Conservation (phyloP, 129 eudicot species). For the Kitagawia praeruptora region DNA sequence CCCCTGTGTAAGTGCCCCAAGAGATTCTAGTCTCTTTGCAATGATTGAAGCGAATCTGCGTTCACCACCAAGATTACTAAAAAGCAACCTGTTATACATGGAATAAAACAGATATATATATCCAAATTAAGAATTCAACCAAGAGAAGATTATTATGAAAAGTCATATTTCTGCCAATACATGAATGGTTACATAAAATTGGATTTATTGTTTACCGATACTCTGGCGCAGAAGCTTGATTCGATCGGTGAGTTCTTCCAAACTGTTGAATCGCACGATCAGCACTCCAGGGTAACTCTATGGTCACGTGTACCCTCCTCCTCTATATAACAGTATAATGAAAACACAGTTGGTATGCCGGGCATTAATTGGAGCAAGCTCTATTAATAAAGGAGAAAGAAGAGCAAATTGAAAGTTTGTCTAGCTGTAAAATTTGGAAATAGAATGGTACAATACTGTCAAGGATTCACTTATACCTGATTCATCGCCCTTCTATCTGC, state of each 20-base stretch:
- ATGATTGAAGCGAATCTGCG: slow-evolving; percentile 96
- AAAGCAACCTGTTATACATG: slow-evolving; percentile 50
- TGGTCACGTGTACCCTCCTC: slow-evolving; percentile 93
- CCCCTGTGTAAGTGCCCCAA: slow-evolving; percentile 97
- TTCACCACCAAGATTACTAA: slow-evolving; percentile 96
- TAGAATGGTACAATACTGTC: not conserved
- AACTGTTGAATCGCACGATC: slow-evolving; percentile 98
- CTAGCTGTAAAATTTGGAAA: not conserved
- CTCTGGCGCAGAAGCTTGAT: slow-evolving; percentile 98
- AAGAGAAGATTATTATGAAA: not conserved
- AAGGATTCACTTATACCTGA: slow-evolving; percentile 45
- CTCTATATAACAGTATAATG: slow-evolving; percentile 31
- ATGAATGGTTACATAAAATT: not conserved
- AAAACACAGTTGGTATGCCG: not conserved
- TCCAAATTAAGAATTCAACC: not conserved
- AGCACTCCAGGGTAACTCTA: slow-evolving; percentile 99
- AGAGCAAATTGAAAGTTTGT: not conserved
- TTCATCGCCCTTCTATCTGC: slow-evolving; percentile 92
- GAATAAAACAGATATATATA: not conserved
- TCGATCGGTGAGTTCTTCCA: slow-evolving; percentile 98
- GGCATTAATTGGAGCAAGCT: not conserved
- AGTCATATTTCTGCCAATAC: not conserved
- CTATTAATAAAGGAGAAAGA: not conserved
- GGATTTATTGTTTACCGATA: slow-evolving; percentile 47
- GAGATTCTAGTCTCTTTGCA: slow-evolving; percentile 96